These are phyloP conservation scores for Hyaloscypha hepaticicola DNA, from an alignment of 495 filamentous ascomycete species.

Conservation along the genomic window DNA sequence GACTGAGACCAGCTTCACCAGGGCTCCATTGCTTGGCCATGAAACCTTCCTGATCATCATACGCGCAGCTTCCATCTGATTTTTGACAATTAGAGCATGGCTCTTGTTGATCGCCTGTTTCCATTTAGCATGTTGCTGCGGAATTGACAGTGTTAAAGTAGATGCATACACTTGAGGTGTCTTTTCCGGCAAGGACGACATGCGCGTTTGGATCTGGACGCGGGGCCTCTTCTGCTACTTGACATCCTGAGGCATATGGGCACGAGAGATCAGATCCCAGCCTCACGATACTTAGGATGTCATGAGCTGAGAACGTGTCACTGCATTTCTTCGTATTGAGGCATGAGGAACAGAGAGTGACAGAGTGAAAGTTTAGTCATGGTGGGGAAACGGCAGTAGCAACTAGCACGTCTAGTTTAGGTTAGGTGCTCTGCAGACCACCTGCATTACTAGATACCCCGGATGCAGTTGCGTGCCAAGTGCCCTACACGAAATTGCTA, in stretches of 20 bases:
- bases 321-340: too few relatives aligned
- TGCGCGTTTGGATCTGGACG: not conserved
- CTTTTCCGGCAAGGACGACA: not conserved
- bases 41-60: not conserved
- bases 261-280: not conserved
- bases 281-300: not conserved
- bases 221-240: not conserved
- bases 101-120: slow-evolving; percentile 1
- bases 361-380: too few relatives aligned
- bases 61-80: not conserved
- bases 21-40: slow-evolving; percentile 1
- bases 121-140: not conserved
- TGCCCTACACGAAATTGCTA: too few relatives aligned
- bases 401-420: too few relatives aligned
- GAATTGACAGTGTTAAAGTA: not conserved
- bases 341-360: too few relatives aligned
- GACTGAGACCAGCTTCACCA: not conserved
- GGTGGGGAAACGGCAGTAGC: too few relatives aligned
- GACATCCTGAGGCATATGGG: not conserved
- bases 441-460: too few relatives aligned
- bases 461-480: too few relatives aligned
- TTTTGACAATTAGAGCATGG: slow-evolving; percentile 4
- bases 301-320: not conserved
- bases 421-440: too few relatives aligned
- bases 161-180: not conserved